Conservation (phyloP, 768 basidiomycete genomes). For the Rhizopogon rudus region DNA sequence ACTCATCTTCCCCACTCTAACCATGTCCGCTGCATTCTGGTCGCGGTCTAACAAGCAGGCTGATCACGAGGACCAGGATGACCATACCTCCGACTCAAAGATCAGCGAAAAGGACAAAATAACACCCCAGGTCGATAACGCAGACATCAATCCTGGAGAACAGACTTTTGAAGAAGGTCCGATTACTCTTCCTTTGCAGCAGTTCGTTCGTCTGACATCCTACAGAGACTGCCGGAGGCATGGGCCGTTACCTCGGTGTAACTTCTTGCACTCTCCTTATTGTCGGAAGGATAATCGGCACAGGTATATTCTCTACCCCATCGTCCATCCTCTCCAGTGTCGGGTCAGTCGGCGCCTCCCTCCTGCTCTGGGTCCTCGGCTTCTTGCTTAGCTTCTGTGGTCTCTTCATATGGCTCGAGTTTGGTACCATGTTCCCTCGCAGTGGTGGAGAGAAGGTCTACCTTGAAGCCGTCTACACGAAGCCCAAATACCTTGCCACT, state of each 20-base stretch:
- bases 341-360: conserved; percentile 52
- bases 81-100: background rate
- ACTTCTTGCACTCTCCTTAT: conserved; percentile 54
- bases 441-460: conserved; percentile 64
- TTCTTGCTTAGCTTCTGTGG: conserved; percentile 55
- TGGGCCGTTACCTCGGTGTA: conserved; percentile 53
- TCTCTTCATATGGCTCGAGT: conserved; percentile 59
- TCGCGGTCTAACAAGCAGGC: conserved; percentile 1
- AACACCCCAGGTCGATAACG: background rate
- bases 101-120: background rate
- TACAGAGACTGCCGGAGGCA: conserved; percentile 47
- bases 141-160: conserved; percentile 34
- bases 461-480: conserved; percentile 48
- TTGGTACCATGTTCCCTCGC: conserved; percentile 59
- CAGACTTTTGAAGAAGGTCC: conserved; percentile 48
- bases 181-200: background rate
- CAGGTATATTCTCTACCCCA: conserved; percentile 62
- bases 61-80: background rate
- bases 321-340: conserved; percentile 54
- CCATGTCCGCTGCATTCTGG: conserved; percentile 9
- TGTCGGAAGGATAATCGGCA: conserved; percentile 55
- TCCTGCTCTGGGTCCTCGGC: conserved; percentile 62
- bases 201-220: background rate
- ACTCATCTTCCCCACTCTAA: background rate
- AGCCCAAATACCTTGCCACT: conserved; percentile 43